A percentile compares a stretch with the other conserved stretches of the same genome.
phyloP scores from a whole-genome alignment of 2,329 filamentous ascomycete genomes.

The Furcasterigmium furcatum region DNA sequence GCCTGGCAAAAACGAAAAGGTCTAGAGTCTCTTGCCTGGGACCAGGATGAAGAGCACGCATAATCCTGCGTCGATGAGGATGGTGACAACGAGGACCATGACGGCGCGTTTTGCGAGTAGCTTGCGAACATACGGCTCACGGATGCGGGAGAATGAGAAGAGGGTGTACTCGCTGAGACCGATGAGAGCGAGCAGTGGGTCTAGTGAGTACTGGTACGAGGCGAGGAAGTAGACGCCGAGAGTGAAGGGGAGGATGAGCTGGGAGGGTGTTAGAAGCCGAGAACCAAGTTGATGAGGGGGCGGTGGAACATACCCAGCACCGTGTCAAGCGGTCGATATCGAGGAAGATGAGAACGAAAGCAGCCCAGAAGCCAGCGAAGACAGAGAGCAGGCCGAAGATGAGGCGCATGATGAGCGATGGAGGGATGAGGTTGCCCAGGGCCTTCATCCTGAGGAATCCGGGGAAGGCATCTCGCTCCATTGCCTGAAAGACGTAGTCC shows the following conservation, averaged over 20 bases:
- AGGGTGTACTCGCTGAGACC: constrained; percentile 96
- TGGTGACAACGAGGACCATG: constrained; percentile 74
- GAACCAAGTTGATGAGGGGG: neutral
- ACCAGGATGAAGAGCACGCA: constrained; percentile 93
- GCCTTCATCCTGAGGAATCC: constrained; percentile 95
- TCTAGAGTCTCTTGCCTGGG: constrained; percentile 76
- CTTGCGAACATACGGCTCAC: constrained; percentile 86
- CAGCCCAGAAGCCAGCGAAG: constrained; percentile 92
- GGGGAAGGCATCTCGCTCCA: constrained; percentile 99
- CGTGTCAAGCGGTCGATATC: constrained; percentile 70
- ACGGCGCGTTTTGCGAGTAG: constrained; percentile 80
- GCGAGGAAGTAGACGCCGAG: constrained; percentile 84
- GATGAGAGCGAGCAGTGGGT: constrained; percentile 84
- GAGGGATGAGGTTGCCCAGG: constrained; percentile 89
- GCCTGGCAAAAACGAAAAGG: neutral
- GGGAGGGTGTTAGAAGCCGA: constrained; percentile 9
- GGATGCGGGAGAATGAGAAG: constrained; percentile 83
- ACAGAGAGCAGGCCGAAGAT: constrained; percentile 82
- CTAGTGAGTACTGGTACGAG: constrained; percentile 93
- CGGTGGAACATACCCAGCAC: constrained; percentile 71
- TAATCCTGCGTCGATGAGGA: constrained; percentile 75
- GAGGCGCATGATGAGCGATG: constrained; percentile 81
- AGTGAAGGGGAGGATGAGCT: constrained; percentile 83
- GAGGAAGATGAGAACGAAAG: constrained; percentile 89
- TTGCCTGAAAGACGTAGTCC: constrained; percentile 99